Percentiles rank a stretch among this genome's conserved stretches.
These are phyloP conservation scores for Microcyclosporella mali DNA, from an alignment of 2,329 filamentous ascomycete species.

Conservation along the genomic window DNA sequence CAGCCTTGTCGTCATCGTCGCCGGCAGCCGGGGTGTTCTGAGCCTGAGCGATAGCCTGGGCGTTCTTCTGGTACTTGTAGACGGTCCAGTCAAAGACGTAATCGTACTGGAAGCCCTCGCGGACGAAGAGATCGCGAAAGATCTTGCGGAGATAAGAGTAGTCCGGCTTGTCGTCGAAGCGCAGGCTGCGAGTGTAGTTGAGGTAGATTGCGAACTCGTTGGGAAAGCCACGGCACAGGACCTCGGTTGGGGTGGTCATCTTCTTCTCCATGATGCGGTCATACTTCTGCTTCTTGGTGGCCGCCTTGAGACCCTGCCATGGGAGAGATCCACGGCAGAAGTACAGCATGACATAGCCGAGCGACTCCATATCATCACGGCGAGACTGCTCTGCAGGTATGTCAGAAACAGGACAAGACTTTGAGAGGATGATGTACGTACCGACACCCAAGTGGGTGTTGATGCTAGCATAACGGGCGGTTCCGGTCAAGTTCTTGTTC, in stretches of 20 bases:
- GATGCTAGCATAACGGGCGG: constrained; percentile 96
- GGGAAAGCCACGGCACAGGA: constrained; percentile 96
- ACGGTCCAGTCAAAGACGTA: constrained; percentile 99
- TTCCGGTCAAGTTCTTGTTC: constrained; percentile 99
- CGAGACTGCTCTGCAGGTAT: constrained; percentile 75
- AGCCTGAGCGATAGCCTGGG: constrained; percentile 81
- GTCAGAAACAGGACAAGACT: constrained; percentile 8
- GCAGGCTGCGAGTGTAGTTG: constrained; percentile 97
- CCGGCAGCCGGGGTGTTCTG: constrained; percentile 52
- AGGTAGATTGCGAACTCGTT: constrained; percentile 99
- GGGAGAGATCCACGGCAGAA: constrained; percentile 98
- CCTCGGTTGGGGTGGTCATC: constrained; percentile 99
- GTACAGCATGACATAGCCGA: constrained; percentile 99
- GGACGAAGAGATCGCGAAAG: constrained; percentile 98
- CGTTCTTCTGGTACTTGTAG: constrained; percentile 99
- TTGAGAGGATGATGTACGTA: constrained; percentile 33
- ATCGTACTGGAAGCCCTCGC: constrained; percentile 99
- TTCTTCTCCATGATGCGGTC: constrained; percentile 99
- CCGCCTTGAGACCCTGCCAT: constrained; percentile 78
- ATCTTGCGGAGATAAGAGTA: constrained; percentile 99
- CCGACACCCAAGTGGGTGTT: constrained; percentile 96
- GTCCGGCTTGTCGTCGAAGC: constrained; percentile 99
- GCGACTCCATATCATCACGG: constrained; percentile 98
- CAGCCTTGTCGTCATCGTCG: constrained; percentile 67
- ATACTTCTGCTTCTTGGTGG: constrained; percentile 91